Conservation (phyloP, 2,329 filamentous ascomycete genomes). For the Metarhizium guizhouense region DNA sequence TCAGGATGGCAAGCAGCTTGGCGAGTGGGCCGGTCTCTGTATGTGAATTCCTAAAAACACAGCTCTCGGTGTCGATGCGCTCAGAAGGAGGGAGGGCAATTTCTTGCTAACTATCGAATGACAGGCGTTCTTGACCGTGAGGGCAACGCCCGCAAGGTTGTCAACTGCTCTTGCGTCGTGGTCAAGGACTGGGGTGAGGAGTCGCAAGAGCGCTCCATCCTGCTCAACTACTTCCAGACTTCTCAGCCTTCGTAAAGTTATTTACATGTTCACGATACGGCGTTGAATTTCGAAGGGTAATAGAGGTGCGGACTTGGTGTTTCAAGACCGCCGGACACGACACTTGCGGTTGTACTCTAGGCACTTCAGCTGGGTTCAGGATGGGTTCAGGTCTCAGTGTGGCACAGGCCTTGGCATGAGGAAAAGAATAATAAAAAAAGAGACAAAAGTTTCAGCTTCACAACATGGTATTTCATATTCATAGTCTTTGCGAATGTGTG, state of each 20-base stretch:
- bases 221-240: conserved; percentile 99
- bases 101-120: conserved; percentile 20
- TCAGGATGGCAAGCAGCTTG: conserved; percentile 97
- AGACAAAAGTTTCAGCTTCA: conserved; percentile 14
- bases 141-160: conserved; percentile 98
- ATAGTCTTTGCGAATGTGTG: not conserved
- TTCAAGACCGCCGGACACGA: conserved; percentile 24
- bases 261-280: conserved; percentile 14
- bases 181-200: conserved; percentile 99
- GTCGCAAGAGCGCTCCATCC: conserved; percentile 95
- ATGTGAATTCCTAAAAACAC: conserved; percentile 37
- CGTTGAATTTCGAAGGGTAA: conserved; percentile 25
- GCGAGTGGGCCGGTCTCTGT: conserved; percentile 99
- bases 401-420: conserved; percentile 25
- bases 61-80: not conserved
- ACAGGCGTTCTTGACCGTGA: conserved; percentile 96
- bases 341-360: conserved; percentile 36
- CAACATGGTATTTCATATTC: not conserved
- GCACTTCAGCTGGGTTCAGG: conserved; percentile 37
- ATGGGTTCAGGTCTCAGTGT: conserved; percentile 26
- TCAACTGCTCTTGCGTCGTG: conserved; percentile 99
- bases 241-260: conserved; percentile 40
- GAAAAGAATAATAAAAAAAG: conserved; percentile 27
- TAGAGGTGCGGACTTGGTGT: conserved; percentile 28
- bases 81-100: not conserved